Conservation (phyloP, 148 eudicot species). For the Fagopyrum tataricum region DNA sequence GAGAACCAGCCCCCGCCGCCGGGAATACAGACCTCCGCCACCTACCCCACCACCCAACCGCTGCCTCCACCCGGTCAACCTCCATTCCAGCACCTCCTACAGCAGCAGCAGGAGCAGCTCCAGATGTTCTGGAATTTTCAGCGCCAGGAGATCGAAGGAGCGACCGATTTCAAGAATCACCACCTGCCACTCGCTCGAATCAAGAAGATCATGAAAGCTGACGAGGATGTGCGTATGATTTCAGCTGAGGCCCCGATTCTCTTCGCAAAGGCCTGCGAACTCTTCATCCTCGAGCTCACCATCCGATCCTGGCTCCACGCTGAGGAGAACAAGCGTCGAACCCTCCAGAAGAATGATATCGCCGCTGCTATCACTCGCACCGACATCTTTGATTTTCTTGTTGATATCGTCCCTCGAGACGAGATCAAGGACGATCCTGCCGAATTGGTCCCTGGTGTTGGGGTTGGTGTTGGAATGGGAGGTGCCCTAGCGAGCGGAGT, state of each 20-base stretch:
- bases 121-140: slow-evolving; percentile 82
- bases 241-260: slow-evolving; percentile 81
- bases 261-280: slow-evolving; percentile 86
- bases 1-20: slow-evolving; percentile 26
- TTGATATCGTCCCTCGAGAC: slow-evolving; percentile 82
- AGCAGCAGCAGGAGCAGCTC: slow-evolving; percentile 75
- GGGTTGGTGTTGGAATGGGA: not conserved
- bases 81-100: slow-evolving; percentile 60
- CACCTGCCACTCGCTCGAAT: slow-evolving; percentile 74
- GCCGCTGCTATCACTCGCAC: slow-evolving; percentile 77
- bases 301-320: slow-evolving; percentile 84
- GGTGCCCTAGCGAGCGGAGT: slow-evolving; percentile 44
- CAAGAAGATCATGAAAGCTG: slow-evolving; percentile 93
- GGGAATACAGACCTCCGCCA: slow-evolving; percentile 15
- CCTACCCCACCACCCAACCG: slow-evolving; percentile 5
- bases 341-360: slow-evolving; percentile 76
- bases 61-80: not conserved
- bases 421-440: slow-evolving; percentile 61
- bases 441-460: not conserved
- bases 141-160: slow-evolving; percentile 69
- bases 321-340: slow-evolving; percentile 75
- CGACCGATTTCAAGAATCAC: slow-evolving; percentile 78
- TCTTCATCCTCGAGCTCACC: slow-evolving; percentile 77
- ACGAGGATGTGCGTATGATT: slow-evolving; percentile 88
- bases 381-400: slow-evolving; percentile 76